A percentile compares a stretch with the other conserved stretches of the same genome.
Conservation (phyloP, 139 green algal genomes). For the Coelastrella sp. region DNA sequence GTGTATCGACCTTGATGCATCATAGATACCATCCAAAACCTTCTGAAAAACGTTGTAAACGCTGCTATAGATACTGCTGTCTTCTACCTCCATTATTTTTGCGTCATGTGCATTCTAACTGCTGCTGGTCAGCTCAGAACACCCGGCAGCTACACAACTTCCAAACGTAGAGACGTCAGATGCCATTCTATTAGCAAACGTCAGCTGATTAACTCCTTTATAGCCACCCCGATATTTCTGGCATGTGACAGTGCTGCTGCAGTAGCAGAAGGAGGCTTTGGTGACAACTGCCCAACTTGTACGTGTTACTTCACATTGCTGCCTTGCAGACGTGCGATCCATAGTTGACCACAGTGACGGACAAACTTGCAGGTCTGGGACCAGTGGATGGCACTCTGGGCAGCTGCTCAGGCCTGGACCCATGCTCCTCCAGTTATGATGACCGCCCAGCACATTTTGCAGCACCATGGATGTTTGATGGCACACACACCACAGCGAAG, state of each 20-base stretch:
- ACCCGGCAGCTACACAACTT: not conserved
- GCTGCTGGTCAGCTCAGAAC: not conserved
- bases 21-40: too few relatives aligned
- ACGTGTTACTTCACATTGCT: not conserved
- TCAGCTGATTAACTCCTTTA: not conserved
- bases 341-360: not conserved
- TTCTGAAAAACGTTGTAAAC: too few relatives aligned
- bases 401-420: conserved; percentile 41
- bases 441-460: conserved; percentile 44
- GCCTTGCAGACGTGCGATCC: not conserved
- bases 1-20: too few relatives aligned
- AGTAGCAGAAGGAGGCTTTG: not conserved
- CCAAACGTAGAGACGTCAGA: not conserved
- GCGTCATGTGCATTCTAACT: not conserved
- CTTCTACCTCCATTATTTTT: too few relatives aligned
- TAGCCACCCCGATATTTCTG: not conserved
- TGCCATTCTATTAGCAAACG: not conserved
- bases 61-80: too few relatives aligned
- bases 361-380: not conserved
- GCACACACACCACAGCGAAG: not conserved
- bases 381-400: conserved; percentile 26
- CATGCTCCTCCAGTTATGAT: conserved; percentile 47
- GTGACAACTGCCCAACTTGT: conserved; percentile 40
- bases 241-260: not conserved
- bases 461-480: conserved; percentile 45